A percentile compares a stretch with the other conserved stretches of the same genome.
phyloP scores from a whole-genome alignment of 164 flowering plant species.

The Kingdonia uniflora region DNA sequence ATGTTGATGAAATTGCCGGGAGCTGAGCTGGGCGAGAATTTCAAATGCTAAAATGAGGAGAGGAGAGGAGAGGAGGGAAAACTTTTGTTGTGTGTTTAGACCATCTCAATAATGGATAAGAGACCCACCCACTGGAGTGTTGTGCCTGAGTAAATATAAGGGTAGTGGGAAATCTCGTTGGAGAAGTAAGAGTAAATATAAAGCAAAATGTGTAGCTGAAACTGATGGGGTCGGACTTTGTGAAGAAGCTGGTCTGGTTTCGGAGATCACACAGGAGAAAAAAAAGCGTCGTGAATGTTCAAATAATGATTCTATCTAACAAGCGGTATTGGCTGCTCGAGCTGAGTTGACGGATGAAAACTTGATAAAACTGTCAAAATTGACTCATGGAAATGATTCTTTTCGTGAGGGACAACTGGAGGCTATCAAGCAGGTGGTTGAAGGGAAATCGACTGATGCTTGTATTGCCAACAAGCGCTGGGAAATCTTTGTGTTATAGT shows the following conservation, averaged over 20 bases:
- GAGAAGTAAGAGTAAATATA: slow-evolving; percentile 25
- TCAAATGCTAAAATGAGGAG: too few relatives aligned
- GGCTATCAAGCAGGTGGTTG: slow-evolving; percentile 69
- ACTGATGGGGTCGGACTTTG: slow-evolving; percentile 18
- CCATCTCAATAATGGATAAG: too few relatives aligned
- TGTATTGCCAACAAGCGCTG: slow-evolving; percentile 85
- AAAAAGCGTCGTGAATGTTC: slow-evolving; percentile 7
- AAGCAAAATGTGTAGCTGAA: slow-evolving; percentile 18
- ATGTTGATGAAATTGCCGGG: not conserved
- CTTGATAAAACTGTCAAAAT: slow-evolving; percentile 50
- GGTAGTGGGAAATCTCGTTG: slow-evolving; percentile 17
- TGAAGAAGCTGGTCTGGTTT: slow-evolving; percentile 44
- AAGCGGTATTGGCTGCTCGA: slow-evolving; percentile 41
- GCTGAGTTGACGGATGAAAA: slow-evolving; percentile 65
- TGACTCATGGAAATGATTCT: slow-evolving; percentile 63
- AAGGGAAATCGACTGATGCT: slow-evolving; percentile 71
- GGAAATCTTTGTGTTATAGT: slow-evolving; percentile 89
- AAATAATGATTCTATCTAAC: slow-evolving; percentile 23
- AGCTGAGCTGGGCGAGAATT: not conserved
- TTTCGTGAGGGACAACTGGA: slow-evolving; percentile 84
- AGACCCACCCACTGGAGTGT: too few relatives aligned
- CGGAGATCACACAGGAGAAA: slow-evolving; percentile 18
- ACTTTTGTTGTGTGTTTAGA: too few relatives aligned
- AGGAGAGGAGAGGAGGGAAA: too few relatives aligned
- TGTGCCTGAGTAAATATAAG: too few relatives aligned